Conservation (phyloP, 2,329 filamentous ascomycete species). For the Cordyceps cicadae region DNA sequence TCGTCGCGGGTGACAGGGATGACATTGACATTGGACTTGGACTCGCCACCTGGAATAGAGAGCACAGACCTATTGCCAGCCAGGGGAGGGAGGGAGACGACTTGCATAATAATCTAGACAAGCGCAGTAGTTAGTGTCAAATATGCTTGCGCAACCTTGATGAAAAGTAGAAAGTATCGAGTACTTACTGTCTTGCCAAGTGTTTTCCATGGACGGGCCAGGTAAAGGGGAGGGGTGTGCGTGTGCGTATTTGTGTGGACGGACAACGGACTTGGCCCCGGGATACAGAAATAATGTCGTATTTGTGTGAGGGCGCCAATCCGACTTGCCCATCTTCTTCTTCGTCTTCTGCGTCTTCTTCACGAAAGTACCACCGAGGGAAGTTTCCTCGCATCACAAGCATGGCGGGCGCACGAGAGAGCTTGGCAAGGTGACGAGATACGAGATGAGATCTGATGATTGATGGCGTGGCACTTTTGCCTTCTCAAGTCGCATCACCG, state of each 20-base stretch:
- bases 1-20: neutral
- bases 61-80: too few relatives aligned
- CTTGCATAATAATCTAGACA: neutral
- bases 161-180: neutral
- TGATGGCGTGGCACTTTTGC: neutral
- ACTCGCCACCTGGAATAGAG: too few relatives aligned
- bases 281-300: neutral
- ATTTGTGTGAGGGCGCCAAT: conserved; percentile 9
- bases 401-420: neutral
- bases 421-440: neutral
- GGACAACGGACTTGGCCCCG: neutral
- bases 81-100: neutral
- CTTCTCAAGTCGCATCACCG: neutral
- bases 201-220: neutral
- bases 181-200: conserved; percentile 10
- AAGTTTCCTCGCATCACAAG: neutral
- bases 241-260: neutral
- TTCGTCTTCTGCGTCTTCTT: neutral
- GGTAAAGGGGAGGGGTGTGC: neutral
- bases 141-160: neutral
- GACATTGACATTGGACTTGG: neutral
- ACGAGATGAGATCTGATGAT: neutral
- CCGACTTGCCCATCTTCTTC: neutral
- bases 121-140: neutral
- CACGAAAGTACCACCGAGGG: neutral